A percentile compares a stretch with the other conserved stretches of the same genome.
These are phyloP conservation scores for Eimeria maxima DNA, from an alignment of 169 alveolate species.

Conservation along the genomic window DNA sequence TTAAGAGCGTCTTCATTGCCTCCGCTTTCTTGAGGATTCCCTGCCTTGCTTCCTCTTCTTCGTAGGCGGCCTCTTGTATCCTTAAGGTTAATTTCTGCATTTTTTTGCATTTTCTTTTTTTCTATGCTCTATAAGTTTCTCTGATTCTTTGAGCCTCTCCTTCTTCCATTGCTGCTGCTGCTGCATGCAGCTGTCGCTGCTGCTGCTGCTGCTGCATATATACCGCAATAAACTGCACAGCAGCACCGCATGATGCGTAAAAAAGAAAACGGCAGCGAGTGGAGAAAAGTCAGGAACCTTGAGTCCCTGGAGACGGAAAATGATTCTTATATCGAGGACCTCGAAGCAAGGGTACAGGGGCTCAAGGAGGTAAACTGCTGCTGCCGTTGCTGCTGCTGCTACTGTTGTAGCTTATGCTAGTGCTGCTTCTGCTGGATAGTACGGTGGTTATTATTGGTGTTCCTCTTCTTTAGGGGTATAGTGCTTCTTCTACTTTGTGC, in stretches of 20 bases:
- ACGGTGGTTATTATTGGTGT: not conserved
- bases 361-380: conserved; percentile 60
- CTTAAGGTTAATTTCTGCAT: not conserved
- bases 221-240: not conserved
- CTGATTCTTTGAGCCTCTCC: not conserved
- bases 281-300: conserved; percentile 39
- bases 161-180: not conserved
- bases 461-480: not conserved
- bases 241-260: conserved; percentile 80
- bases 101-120: not conserved
- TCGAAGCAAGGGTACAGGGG: conserved; percentile 78
- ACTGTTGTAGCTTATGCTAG: not conserved
- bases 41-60: not conserved
- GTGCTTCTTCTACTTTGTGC: not conserved
- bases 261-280: conserved; percentile 70
- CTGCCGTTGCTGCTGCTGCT: conserved; percentile 22
- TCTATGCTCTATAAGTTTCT: not conserved
- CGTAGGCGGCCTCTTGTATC: not conserved
- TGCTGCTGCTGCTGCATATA: conserved; percentile 20
- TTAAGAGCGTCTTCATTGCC: not conserved
- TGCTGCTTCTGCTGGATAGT: not conserved
- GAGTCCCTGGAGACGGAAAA: conserved; percentile 75
- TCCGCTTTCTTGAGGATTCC: not conserved
- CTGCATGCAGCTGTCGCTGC: not conserved
- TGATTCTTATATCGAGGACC: conserved; percentile 76